These are phyloP conservation scores for Drosera spatulata DNA, from an alignment of 179 eudicot genomes.

Conservation along the genomic window DNA sequence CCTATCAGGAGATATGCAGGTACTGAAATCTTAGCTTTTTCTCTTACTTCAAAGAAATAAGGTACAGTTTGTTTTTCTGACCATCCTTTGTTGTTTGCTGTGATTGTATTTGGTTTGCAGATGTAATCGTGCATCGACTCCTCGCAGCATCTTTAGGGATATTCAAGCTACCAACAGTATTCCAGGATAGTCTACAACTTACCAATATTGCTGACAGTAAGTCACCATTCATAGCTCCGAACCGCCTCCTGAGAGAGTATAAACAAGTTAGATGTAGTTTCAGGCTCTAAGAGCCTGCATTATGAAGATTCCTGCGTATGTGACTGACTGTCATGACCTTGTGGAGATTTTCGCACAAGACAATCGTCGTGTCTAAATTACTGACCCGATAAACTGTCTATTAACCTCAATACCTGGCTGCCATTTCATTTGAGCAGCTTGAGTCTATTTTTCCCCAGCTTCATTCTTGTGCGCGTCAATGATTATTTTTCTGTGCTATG, in stretches of 20 bases:
- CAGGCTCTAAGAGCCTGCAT: not conserved
- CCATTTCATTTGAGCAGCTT: not conserved
- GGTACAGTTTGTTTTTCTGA: not conserved
- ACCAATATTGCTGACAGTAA: conserved; percentile 91
- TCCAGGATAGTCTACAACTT: conserved; percentile 78
- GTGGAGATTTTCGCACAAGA: no score
- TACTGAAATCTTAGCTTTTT: conserved; percentile 2
- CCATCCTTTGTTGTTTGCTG: not conserved
- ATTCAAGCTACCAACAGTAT: conserved; percentile 66
- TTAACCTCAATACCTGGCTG: no score
- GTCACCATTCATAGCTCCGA: conserved; percentile 7
- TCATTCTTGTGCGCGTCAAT: conserved; percentile 3
- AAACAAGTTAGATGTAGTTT: not conserved
- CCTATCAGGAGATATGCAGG: conserved; percentile 99
- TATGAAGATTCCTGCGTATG: no score
- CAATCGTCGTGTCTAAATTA: no score
- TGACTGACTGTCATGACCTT: no score
- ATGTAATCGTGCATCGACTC: conserved; percentile 89
- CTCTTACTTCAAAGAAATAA: no score
- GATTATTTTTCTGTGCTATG: conserved; percentile 3
- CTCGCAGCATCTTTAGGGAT: conserved; percentile 92
- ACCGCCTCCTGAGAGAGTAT: not conserved
- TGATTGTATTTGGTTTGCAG: conserved; percentile 29
- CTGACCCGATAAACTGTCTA: no score
- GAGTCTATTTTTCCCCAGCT: not conserved